Evolutionary conservation across 2,329 filamentous ascomycete species (phyloP).

Genomic region (Penicillium corylophilum): DNA sequence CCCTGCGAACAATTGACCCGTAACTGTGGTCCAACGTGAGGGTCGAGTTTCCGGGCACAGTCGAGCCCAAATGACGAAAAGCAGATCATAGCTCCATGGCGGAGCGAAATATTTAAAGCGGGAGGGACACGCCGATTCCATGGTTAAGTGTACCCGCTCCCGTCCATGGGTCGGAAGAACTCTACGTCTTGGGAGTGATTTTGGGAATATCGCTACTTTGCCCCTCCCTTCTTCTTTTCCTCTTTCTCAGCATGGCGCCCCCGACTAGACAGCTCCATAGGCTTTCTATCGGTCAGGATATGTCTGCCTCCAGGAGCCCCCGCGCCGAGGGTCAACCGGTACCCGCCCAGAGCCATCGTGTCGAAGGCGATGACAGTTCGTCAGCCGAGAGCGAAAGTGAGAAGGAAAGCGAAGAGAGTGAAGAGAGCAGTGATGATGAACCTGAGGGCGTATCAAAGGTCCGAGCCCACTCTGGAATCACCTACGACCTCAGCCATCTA

Average conservation of each 20-base stretch:
- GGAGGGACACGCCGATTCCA: constrained; percentile 23
- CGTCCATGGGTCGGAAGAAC: constrained; percentile 39
- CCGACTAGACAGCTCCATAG: constrained; percentile 40
- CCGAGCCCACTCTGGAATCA: constrained; percentile 33
- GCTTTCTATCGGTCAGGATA: constrained; percentile 39
- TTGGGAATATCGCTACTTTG: constrained; percentile 1
- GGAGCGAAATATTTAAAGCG: constrained; percentile 27
- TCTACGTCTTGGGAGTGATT: constrained; percentile 22
- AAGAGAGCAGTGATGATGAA: constrained; percentile 14
- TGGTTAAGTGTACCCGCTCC: constrained; percentile 34
- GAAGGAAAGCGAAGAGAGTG: constrained; percentile 9
- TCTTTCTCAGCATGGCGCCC: constrained; percentile 36
- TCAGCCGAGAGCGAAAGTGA: constrained; percentile 13
- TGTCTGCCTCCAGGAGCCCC: constrained; percentile 29
- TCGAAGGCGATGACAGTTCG: constrained; percentile 13
- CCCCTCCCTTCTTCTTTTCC: neutral
- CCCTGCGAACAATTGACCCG: neutral
- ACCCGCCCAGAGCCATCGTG: constrained; percentile 11
- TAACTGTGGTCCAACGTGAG: neutral
- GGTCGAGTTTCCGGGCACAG: neutral
- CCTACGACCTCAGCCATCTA: constrained; percentile 35
- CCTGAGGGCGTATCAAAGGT: constrained; percentile 24
- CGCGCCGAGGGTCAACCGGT: constrained; percentile 15
- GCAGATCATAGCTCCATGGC: neutral
- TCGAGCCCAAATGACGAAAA: neutral